These are phyloP conservation scores for Telfairia occidentalis DNA, from an alignment of 331 rosid genomes.

Conservation along the genomic window DNA sequence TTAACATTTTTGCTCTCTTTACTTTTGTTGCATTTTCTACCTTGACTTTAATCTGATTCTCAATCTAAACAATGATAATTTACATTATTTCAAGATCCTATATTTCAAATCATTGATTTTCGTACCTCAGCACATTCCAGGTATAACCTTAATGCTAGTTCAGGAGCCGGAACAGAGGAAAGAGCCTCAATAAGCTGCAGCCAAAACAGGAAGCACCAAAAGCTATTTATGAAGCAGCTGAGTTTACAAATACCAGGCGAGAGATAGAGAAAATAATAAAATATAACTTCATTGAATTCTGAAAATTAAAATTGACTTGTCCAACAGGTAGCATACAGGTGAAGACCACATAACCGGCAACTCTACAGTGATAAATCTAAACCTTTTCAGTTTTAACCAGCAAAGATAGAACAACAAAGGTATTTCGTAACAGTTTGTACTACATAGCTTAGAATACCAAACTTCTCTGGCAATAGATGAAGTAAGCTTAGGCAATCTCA, in stretches of 20 bases:
- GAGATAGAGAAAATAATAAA: neutral
- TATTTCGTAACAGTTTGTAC: neutral
- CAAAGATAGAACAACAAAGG: neutral
- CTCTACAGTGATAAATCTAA: neutral
- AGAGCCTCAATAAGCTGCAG: constrained; percentile 69
- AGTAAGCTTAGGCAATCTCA: neutral
- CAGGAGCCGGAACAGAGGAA: constrained; percentile 58
- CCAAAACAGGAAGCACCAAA: constrained; percentile 9
- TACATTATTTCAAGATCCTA: neutral
- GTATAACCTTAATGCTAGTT: constrained; percentile 71
- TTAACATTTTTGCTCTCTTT: neutral
- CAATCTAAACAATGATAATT: neutral
- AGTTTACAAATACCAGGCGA: neutral
- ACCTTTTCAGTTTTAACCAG: neutral
- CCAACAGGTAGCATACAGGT: neutral
- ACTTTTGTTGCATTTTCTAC: neutral
- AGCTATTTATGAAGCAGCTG: neutral
- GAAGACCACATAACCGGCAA: neutral
- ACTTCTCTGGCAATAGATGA: neutral
- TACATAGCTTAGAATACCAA: neutral
- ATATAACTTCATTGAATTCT: neutral
- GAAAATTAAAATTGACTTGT: neutral
- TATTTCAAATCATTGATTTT: neutral
- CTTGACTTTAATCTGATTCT: neutral
- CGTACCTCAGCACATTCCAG: constrained; percentile 95